Evolutionary conservation across 352 stramenopile species (phyloP).

Genomic region (Halophytophthora batemanensis): DNA sequence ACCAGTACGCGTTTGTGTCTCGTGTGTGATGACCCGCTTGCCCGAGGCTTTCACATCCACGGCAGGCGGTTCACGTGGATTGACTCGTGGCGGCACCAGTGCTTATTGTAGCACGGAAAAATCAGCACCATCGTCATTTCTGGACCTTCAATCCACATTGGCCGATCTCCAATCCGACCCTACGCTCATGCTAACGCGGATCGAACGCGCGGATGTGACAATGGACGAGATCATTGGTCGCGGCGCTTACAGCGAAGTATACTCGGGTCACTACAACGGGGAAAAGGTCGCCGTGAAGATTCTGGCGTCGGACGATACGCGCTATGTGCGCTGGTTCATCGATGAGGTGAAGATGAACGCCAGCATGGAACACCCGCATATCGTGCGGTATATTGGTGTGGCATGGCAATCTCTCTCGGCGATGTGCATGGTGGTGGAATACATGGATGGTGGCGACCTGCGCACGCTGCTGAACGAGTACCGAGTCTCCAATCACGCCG

Average conservation of each 20-base stretch:
- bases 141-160: background rate
- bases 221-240: constrained; percentile 21
- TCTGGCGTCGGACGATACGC: constrained; percentile 29
- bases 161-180: constrained; percentile 24
- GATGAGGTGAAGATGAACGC: constrained; percentile 43
- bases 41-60: background rate
- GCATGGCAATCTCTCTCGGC: constrained; percentile 31
- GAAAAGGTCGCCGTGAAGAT: constrained; percentile 42
- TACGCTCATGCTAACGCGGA: constrained; percentile 15
- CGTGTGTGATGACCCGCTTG: constrained; percentile 3
- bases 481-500: constrained; percentile 3
- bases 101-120: too few relatives aligned
- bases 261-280: constrained; percentile 25
- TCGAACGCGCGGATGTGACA: constrained; percentile 27
- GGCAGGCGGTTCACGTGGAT: too few relatives aligned
- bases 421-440: constrained; percentile 24
- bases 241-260: constrained; percentile 31
- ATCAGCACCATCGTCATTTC: background rate
- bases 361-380: constrained; percentile 33
- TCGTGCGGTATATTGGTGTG: constrained; percentile 17
- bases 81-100: too few relatives aligned
- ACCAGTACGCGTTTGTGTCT: constrained; percentile 12
- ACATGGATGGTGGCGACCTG: constrained; percentile 23
- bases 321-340: constrained; percentile 35
- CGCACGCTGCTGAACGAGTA: constrained; percentile 10